These are phyloP conservation scores for Xylogone sp. DNA, from an alignment of 2,329 filamentous ascomycete species.

Conservation along the genomic window DNA sequence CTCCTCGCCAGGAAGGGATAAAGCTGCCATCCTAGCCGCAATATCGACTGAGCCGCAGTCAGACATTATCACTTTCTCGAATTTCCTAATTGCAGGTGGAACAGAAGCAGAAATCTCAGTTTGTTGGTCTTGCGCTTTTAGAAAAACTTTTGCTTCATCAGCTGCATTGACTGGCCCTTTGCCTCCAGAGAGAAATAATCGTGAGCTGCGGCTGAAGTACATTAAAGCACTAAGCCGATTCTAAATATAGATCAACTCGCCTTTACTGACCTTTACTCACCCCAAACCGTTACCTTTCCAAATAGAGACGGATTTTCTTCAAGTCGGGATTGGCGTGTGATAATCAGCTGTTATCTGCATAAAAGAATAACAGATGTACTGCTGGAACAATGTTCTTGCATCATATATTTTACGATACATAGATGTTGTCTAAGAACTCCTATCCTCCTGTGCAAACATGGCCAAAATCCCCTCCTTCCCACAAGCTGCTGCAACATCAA, in stretches of 20 bases:
- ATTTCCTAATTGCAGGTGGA: neutral
- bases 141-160: neutral
- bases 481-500: constrained; percentile 32
- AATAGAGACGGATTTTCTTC: neutral
- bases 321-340: too few relatives aligned
- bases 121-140: neutral
- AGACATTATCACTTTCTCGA: neutral
- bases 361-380: too few relatives aligned
- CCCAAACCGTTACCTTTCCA: neutral
- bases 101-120: neutral
- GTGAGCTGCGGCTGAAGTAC: neutral
- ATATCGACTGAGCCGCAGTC: neutral
- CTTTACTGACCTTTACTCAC: neutral
- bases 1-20: neutral
- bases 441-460: constrained; percentile 20
- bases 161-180: neutral
- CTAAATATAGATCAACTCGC: neutral
- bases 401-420: too few relatives aligned
- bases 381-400: too few relatives aligned
- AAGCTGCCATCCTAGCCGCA: neutral
- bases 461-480: constrained; percentile 22
- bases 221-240: neutral
- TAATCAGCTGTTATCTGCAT: too few relatives aligned
- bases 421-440: too few relatives aligned
- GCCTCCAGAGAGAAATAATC: neutral